Percentiles rank a stretch among this genome's conserved stretches.
phyloP scores from a whole-genome alignment of 805 yeast species.

The Phaffomyces antillensis region DNA sequence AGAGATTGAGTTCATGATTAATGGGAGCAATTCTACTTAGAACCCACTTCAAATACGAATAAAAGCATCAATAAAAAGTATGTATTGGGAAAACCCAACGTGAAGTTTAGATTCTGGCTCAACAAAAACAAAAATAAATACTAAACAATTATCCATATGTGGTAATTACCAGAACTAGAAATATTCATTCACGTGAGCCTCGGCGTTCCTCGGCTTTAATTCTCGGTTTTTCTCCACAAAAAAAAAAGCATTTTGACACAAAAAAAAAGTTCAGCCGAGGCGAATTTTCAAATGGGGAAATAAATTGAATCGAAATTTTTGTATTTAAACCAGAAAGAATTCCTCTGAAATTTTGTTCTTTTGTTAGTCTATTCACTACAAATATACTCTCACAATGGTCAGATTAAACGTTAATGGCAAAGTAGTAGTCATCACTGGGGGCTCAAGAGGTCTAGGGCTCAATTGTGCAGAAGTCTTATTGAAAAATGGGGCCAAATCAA shows the following conservation, averaged over 20 bases:
- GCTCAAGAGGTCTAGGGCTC: conserved; percentile 69
- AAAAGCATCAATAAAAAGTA: too few species aligned
- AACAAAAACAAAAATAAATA: background rate
- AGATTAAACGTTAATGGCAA: conserved; percentile 45
- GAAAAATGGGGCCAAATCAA: conserved; percentile 51
- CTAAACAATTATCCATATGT: background rate
- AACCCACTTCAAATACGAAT: too few species aligned
- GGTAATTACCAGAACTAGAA: too few species aligned
- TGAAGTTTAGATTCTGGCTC: too few species aligned
- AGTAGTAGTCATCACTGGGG: conserved; percentile 64
- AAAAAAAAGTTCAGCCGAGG: background rate
- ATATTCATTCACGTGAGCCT: background rate
- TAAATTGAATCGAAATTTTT: background rate
- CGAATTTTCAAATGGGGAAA: background rate
- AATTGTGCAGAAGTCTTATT: conserved; percentile 60
- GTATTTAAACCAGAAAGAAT: background rate
- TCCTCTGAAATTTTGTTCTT: background rate
- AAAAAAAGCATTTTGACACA: background rate
- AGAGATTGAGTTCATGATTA: conserved; percentile 22
- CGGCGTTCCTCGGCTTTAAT: background rate
- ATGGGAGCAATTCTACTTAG: background rate
- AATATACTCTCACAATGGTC: conserved; percentile 10
- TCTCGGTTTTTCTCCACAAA: background rate
- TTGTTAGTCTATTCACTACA: background rate
- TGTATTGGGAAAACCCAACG: too few species aligned